Conservation (phyloP, 2,329 filamentous ascomycete genomes). For the Sclerotinia trifoliorum region DNA sequence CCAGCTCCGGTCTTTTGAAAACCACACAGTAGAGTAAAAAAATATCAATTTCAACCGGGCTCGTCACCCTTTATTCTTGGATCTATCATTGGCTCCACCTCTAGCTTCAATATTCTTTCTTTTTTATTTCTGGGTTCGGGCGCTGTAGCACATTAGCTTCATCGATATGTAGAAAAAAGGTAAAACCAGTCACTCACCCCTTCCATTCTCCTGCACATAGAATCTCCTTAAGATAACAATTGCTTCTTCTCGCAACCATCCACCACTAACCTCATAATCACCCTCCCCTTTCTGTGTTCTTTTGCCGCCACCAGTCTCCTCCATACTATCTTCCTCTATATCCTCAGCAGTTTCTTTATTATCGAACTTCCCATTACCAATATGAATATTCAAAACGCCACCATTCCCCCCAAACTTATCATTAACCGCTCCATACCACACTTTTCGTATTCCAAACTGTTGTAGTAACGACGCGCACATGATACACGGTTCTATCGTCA, state of each 20-base stretch:
- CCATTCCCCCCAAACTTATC: conserved; percentile 97
- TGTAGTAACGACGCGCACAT: conserved; percentile 95
- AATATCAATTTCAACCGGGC: not conserved
- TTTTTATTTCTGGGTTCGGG: conserved; percentile 40
- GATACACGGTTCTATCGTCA: conserved; percentile 97
- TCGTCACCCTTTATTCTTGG: conserved; percentile 18
- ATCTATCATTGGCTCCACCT: conserved; percentile 36
- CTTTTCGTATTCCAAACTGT: conserved; percentile 82
- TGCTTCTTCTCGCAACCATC: conserved; percentile 78
- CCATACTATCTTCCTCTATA: conserved; percentile 68
- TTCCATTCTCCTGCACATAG: conserved; percentile 96
- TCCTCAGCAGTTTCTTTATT: conserved; percentile 1
- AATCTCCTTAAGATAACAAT: conserved; percentile 90
- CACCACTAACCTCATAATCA: conserved; percentile 80
- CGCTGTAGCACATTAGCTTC: conserved; percentile 29
- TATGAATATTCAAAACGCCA: conserved; percentile 83
- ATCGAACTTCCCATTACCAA: conserved; percentile 30
- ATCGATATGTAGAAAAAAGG: not conserved
- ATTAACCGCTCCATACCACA: conserved; percentile 94
- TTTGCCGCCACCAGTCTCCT: conserved; percentile 4
- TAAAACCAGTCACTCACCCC: conserved; percentile 57
- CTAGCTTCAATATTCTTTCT: conserved; percentile 39
- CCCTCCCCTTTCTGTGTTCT: conserved; percentile 60
- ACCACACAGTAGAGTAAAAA: not conserved
- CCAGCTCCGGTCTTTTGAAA: not conserved